Evolutionary conservation across 768 basidiomycete genomes (phyloP), one percentile per base, ranked within the genome.

Genomic region (Cystobasidium onofrii): DNA sequence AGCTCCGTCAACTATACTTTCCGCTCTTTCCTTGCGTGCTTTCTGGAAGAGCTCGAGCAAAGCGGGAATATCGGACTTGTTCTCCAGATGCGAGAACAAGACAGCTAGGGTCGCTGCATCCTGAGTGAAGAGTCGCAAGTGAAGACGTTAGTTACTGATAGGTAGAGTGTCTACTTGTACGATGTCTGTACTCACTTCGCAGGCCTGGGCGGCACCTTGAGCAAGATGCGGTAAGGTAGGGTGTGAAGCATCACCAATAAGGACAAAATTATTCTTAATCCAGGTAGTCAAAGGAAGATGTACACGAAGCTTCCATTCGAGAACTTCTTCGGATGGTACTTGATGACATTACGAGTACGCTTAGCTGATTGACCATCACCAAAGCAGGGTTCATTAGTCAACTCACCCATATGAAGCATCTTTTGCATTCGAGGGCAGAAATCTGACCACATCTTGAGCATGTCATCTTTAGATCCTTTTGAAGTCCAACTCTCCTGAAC

Each of bases 121-220:
- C 65, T 74, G 54, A 23, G 25, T 29, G n/a, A 62, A 27, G 23
- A 4, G 4, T 39, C 39, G 29, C 13, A 9, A 60, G 12, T 15
- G 57, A 29, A 12, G 17, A 15, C 1, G 33, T 55, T 7, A 55
- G 54, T 29, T 55, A 17, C 52, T 6, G 52, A 31, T 64, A 44
- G n/a, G 20, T 18, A n/a, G n/a, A n/a, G n/a, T n/a, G n/a, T n/a
- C n/a, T n/a, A n/a, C n/a, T n/a, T n/a, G n/a, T n/a, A n/a, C n/a
- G n/a, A n/a, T n/a, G n/a, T 13, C 18, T 7, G 10, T 1, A 54
- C 33, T 33, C 33, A 69, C 70, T 69, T 84, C 83, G 27, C 83
- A 80, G 0, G 83, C 83, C 63, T 83, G 82, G 0, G 84, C 81
- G 2, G 83, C 83, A 6, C 83, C 83, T 75, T 83, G 80, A 0